Evolutionary conservation across 805 yeast genomes (phyloP).

Genomic region (Zygotorulaspora florentina): DNA sequence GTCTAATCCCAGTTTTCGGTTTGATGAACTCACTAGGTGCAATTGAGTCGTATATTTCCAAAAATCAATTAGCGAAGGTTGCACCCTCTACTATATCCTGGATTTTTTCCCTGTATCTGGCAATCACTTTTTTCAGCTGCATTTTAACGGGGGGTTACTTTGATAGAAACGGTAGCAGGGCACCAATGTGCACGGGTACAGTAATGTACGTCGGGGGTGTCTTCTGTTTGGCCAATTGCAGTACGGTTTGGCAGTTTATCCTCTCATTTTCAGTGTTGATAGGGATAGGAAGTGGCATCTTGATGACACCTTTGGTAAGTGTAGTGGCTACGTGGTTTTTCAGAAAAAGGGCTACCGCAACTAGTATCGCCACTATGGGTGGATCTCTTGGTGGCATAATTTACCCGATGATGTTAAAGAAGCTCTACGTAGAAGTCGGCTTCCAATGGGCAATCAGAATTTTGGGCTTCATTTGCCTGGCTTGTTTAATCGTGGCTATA

Average conservation of each 20-base stretch:
- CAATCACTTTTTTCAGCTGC: conserved; percentile 50
- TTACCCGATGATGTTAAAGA: conserved; percentile 51
- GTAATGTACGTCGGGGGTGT: conserved; percentile 48
- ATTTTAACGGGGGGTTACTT: conserved; percentile 56
- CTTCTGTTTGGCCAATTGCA: conserved; percentile 54
- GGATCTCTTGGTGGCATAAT: conserved; percentile 55
- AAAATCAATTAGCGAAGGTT: conserved; percentile 48
- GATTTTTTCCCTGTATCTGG: conserved; percentile 61
- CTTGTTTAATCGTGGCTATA: conserved; percentile 36
- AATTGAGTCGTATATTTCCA: conserved; percentile 54
- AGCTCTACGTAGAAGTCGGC: conserved; percentile 48
- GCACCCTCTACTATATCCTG: conserved; percentile 54
- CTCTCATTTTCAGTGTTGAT: conserved; percentile 52
- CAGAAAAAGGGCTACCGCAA: conserved; percentile 53
- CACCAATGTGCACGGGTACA: conserved; percentile 44
- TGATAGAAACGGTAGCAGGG: conserved; percentile 55
- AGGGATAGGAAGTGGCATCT: conserved; percentile 58
- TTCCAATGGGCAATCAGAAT: conserved; percentile 58
- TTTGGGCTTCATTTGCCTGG: conserved; percentile 45
- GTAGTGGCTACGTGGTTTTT: conserved; percentile 65
- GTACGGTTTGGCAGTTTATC: conserved; percentile 54
- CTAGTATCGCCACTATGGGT: conserved; percentile 48
- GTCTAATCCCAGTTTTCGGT: conserved; percentile 57
- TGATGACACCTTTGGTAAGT: conserved; percentile 58
- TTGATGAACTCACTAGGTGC: conserved; percentile 61